Base-by-base conservation (phyloP, 306 rosid species). In the Vigna hirtella region DNA sequence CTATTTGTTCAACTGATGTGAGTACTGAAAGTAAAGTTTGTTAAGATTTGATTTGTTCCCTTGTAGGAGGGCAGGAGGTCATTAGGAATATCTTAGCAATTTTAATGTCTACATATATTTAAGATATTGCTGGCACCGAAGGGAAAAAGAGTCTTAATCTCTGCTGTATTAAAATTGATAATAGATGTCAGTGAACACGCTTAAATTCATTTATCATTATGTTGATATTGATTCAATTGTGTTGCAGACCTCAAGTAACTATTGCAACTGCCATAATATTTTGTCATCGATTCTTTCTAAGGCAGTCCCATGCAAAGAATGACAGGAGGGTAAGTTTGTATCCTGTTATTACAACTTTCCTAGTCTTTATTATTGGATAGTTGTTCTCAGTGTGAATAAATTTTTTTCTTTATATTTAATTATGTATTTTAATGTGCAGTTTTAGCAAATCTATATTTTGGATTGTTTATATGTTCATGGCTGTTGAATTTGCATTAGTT, bases 261-360 rank as follows among this genome's bases (percentile, higher is more conserved):
- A 95, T 95, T 76, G 98, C 98, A 43, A 92, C 98, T 28, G 97
- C 98, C 66, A 95, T 95, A 86, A 91, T 92, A 26, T 92, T 95
- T 86, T 95, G 98, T 78, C 98, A 95, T 66, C 91, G 98, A 70
- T 91, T 95, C 86, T 95, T 95, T 79, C 98, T 91, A 82, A 91
- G 97, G 50, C 98, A 95, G 84, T 95, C 98, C 81, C 98, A 89
- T 81, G 97, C 89, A 71, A 95, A 91, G 87, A 95, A 95, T 87
- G 98, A 95, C 84, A 86, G 98, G 82, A 89, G 98, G 93, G 98
- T 95, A 86, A 90, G 96, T 84, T 47, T 77, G 15, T 73, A 73
- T 49, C 69, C 51, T 73, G 16, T 36, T 77, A 50, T 49, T 49
- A 16, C 32, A 82, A 63, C 36, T 50, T 76, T 48, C 49, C 45